Conservation (phyloP, 2,329 filamentous ascomycete species). For the Colletotrichum viniferum region DNA sequence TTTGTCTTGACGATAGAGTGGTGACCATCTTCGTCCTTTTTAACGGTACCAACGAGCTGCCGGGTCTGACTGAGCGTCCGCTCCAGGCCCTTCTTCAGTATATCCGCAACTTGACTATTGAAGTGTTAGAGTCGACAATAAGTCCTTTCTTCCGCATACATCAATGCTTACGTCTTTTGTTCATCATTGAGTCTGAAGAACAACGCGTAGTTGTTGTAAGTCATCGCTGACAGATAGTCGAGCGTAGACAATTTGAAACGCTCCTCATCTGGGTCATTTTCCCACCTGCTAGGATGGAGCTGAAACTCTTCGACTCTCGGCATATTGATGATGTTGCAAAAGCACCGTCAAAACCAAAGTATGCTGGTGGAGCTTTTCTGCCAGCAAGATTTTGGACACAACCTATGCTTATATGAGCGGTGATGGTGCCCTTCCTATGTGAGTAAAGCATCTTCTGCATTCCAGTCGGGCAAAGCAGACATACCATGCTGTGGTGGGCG, state of each 20-base stretch:
- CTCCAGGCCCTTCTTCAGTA: constrained; percentile 39
- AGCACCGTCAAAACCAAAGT: not conserved
- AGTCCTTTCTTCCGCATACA: accelerated
- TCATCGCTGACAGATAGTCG: constrained; percentile 35
- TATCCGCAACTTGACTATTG: constrained; percentile 20
- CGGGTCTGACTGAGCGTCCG: constrained; percentile 38
- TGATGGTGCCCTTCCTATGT: too few relatives aligned
- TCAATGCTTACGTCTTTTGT: constrained; percentile 24
- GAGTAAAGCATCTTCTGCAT: not conserved
- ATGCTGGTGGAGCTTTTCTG: not conserved
- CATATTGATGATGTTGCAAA: constrained; percentile 23
- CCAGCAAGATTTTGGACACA: accelerated
- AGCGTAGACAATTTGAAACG: constrained; percentile 39
- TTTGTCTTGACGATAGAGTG: constrained; percentile 40
- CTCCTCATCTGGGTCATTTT: constrained; percentile 40
- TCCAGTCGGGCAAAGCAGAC: not conserved
- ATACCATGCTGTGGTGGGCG: accelerated
- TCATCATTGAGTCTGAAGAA: constrained; percentile 40
- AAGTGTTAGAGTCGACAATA: not conserved
- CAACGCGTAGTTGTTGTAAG: constrained; percentile 42
- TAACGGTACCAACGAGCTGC: constrained; percentile 43
- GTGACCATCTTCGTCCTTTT: constrained; percentile 36
- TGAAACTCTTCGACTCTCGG: constrained; percentile 29
- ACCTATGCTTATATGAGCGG: too few relatives aligned
- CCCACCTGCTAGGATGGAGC: constrained; percentile 38